phyloP scores from a whole-genome alignment of 2,329 filamentous ascomycete species.

The Uncinocarpus reesii region DNA sequence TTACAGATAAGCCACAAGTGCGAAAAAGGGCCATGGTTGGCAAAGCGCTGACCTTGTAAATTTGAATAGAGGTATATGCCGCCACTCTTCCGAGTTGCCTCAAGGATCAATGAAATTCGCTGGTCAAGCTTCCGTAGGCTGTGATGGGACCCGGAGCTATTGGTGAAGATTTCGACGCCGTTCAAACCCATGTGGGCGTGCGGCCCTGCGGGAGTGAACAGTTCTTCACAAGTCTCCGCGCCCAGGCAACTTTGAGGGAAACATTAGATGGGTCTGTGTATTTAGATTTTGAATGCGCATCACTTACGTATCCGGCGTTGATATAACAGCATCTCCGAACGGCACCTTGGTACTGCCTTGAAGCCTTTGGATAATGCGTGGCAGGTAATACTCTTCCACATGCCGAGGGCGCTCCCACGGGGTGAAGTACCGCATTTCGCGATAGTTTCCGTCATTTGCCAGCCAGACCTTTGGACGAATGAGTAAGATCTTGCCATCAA shows the following conservation, averaged over 20 bases:
- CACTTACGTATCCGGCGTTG: slow-evolving; percentile 43
- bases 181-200: slow-evolving; percentile 51
- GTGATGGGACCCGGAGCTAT: slow-evolving; percentile 45
- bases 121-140: slow-evolving; percentile 56
- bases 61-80: slow-evolving; percentile 29
- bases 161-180: slow-evolving; percentile 60
- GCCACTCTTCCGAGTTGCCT: slow-evolving; percentile 42
- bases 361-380: slow-evolving; percentile 47
- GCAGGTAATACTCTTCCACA: slow-evolving; percentile 53
- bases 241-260: slow-evolving; percentile 36
- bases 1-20: background rate
- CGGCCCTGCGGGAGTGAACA: slow-evolving; percentile 48
- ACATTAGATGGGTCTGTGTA: slow-evolving; percentile 19
- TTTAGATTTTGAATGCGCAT: background rate
- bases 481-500: slow-evolving; percentile 56
- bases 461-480: slow-evolving; percentile 58
- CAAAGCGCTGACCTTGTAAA: background rate
- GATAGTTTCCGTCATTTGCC: slow-evolving; percentile 50
- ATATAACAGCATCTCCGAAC: slow-evolving; percentile 57
- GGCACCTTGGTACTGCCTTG: slow-evolving; percentile 46
- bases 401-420: slow-evolving; percentile 46
- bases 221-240: slow-evolving; percentile 42
- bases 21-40: background rate
- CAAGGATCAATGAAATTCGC: slow-evolving; percentile 52
- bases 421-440: slow-evolving; percentile 51